phyloP scores from a whole-genome alignment of 2,329 filamentous ascomycete genomes.

The Lomentospora prolificans region DNA sequence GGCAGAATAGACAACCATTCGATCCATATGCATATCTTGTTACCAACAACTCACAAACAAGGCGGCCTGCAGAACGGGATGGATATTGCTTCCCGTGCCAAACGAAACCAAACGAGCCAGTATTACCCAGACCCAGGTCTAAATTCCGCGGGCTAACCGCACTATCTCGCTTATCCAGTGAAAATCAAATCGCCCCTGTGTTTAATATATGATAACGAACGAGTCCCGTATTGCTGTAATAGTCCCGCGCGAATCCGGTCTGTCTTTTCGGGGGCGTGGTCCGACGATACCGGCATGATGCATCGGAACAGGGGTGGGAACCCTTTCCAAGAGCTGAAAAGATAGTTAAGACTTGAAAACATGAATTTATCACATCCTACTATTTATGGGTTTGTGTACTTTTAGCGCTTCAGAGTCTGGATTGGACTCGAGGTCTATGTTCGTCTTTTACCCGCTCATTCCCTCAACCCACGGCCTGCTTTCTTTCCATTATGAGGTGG shows the following conservation, averaged over 20 bases:
- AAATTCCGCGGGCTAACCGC: neutral
- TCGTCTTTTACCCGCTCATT: too few species aligned
- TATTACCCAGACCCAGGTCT: neutral
- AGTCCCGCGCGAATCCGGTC: neutral
- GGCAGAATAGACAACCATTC: too few species aligned
- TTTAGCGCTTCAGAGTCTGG: too few species aligned
- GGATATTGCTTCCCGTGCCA: neutral
- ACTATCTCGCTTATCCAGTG: neutral
- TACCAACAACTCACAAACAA: neutral
- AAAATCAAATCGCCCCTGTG: neutral
- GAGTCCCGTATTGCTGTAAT: neutral
- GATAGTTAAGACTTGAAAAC: too few species aligned
- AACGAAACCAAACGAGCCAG: neutral
- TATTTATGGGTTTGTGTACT: too few species aligned
- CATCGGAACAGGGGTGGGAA: neutral
- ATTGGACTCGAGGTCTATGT: too few species aligned
- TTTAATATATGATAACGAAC: neutral
- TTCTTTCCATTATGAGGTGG: too few species aligned
- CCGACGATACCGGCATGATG: neutral
- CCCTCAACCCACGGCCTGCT: too few species aligned
- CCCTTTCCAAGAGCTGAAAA: neutral
- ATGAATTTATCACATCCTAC: too few species aligned
- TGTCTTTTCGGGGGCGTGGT: neutral
- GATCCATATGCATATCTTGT: too few species aligned
- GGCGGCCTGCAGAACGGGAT: neutral